Percentiles rank a stretch among this genome's conserved stretches.
phyloP scores from a whole-genome alignment of 2,329 filamentous ascomycete genomes.

The Phialocephala subalpina region DNA sequence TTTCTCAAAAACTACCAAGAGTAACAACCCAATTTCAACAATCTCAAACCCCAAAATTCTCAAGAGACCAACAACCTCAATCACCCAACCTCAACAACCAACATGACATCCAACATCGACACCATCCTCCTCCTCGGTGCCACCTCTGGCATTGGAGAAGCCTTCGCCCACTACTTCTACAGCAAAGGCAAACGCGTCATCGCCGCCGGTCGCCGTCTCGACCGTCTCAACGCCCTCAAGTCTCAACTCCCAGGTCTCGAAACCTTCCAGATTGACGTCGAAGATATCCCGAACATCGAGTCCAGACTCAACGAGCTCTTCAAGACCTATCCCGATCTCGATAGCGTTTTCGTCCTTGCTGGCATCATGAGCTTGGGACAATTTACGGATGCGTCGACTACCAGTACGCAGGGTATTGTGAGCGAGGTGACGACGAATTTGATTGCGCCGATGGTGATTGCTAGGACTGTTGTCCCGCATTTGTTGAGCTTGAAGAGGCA shows the following conservation, averaged over 20 bases:
- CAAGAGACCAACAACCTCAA: neutral
- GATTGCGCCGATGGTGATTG: conserved; percentile 42
- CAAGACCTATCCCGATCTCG: conserved; percentile 39
- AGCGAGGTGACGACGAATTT: conserved; percentile 38
- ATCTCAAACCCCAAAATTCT: neutral
- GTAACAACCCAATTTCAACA: too few species aligned
- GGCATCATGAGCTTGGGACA: conserved; percentile 41
- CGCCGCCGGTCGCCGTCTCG: conserved; percentile 33
- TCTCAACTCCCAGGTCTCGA: conserved; percentile 42
- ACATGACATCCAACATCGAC: conserved; percentile 37
- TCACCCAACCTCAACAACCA: conserved; percentile 15
- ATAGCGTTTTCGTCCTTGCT: conserved; percentile 45
- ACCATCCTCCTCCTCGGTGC: conserved; percentile 45
- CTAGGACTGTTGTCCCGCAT: conserved; percentile 41
- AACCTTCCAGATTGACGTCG: conserved; percentile 36
- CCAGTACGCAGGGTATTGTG: conserved; percentile 23
- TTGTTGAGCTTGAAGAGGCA: conserved; percentile 34
- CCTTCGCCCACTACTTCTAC: conserved; percentile 32
- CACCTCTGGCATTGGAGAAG: conserved; percentile 34
- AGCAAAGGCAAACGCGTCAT: conserved; percentile 32
- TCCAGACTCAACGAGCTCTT: conserved; percentile 26
- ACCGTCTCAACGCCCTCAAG: conserved; percentile 35
- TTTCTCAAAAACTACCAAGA: neutral
- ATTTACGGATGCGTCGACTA: conserved; percentile 37
- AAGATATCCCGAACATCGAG: conserved; percentile 25